These are phyloP conservation scores for Krasilnikovozyma curviuscula DNA, from an alignment of 768 basidiomycete genomes.

Conservation along the genomic window DNA sequence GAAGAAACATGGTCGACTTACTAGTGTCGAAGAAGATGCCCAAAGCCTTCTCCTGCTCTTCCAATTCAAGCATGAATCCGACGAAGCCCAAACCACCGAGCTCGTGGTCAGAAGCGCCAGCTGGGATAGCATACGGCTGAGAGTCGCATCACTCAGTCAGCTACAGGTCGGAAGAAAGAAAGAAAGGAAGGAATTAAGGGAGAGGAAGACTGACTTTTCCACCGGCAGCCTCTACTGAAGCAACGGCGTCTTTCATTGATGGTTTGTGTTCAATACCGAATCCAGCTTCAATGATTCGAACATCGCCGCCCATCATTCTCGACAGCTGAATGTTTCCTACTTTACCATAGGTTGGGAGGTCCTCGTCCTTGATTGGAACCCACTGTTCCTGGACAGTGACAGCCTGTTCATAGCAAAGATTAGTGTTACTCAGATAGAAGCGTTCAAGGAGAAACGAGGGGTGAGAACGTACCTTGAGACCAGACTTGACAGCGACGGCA, in stretches of 20 bases:
- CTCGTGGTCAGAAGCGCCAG: constrained; percentile 18
- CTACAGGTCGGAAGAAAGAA: constrained; percentile 2
- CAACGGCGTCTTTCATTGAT: constrained; percentile 16
- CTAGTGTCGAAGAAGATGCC: constrained; percentile 17
- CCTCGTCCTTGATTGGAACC: too few relatives aligned
- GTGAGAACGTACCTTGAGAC: constrained; percentile 16
- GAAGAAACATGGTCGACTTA: too few relatives aligned
- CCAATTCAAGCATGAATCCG: constrained; percentile 16
- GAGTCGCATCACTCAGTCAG: not conserved
- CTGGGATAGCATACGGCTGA: constrained; percentile 15
- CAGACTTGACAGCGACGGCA: constrained; percentile 16
- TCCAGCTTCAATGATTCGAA: constrained; percentile 16
- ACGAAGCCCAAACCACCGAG: constrained; percentile 16
- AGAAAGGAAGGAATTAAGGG: not conserved
- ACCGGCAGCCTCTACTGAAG: constrained; percentile 15
- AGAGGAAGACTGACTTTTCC: constrained; percentile 13
- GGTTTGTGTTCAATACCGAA: constrained; percentile 18
- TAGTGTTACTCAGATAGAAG: too few relatives aligned
- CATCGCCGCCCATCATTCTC: constrained; percentile 19
- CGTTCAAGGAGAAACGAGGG: too few relatives aligned
- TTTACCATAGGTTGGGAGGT: constrained; percentile 14
- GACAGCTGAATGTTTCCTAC: constrained; percentile 17
- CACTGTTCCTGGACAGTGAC: constrained; percentile 8
- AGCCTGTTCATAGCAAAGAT: not conserved
- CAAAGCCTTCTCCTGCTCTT: constrained; percentile 14